phyloP scores from a whole-genome alignment of 352 stramenopile species.

The Phytopythium montanum region DNA sequence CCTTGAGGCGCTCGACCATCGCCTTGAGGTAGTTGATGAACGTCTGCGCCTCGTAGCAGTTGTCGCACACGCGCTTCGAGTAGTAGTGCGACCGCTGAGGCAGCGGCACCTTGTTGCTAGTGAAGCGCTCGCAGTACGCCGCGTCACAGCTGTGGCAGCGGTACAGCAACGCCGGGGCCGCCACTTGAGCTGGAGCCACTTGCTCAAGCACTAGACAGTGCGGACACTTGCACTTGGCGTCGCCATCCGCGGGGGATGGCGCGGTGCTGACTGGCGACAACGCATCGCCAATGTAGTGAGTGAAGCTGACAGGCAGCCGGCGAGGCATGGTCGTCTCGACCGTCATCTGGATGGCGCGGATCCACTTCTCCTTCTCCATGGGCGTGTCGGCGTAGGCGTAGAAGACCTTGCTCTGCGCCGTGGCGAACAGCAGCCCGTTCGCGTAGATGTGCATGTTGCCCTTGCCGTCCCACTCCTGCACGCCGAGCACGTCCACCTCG shows the following conservation, averaged over 20 bases:
- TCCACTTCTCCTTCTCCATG: constrained; percentile 91
- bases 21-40: constrained; percentile 84
- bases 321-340: constrained; percentile 82
- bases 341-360: constrained; percentile 82
- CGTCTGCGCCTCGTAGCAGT: constrained; percentile 80
- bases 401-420: constrained; percentile 87
- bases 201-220: constrained; percentile 50
- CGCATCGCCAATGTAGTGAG: constrained; percentile 38
- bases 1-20: constrained; percentile 83
- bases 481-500: constrained; percentile 85
- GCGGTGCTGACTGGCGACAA: constrained; percentile 52
- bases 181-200: constrained; percentile 11
- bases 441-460: constrained; percentile 91
- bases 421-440: constrained; percentile 86
- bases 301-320: constrained; percentile 35
- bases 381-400: constrained; percentile 85
- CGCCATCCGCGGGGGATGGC: constrained; percentile 46
- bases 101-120: constrained; percentile 71
- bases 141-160: constrained; percentile 81
- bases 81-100: constrained; percentile 81
- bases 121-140: constrained; percentile 82
- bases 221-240: constrained; percentile 65
- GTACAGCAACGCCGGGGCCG: constrained; percentile 51
- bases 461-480: constrained; percentile 91
- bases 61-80: constrained; percentile 82